Evolutionary conservation across 83 land plant species (phyloP).

Genomic region (Isoetes engelmannii): DNA sequence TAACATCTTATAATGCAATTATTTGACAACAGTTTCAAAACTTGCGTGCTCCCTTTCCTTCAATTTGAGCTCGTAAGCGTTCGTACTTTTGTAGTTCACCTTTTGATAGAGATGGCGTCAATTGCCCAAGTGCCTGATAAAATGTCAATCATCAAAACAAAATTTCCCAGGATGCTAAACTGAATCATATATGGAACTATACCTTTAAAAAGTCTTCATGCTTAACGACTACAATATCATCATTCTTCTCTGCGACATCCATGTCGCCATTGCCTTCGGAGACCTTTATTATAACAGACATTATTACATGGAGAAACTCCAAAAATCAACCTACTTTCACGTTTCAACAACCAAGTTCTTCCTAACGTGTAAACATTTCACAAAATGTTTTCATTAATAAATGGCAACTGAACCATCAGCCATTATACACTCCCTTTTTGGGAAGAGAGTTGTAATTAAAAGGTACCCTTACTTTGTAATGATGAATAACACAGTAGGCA

Average conservation of each 20-base stretch:
- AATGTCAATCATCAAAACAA: background rate
- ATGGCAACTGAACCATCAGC: slow-evolving; percentile 26
- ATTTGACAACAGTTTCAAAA: too few species aligned
- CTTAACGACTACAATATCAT: slow-evolving; percentile 56
- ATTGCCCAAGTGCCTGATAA: slow-evolving; percentile 56
- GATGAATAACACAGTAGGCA: too few species aligned
- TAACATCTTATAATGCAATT: too few species aligned
- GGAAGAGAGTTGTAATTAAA: too few species aligned
- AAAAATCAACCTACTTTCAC: slow-evolving; percentile 22
- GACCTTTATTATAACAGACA: slow-evolving; percentile 26
- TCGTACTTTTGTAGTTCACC: slow-evolving; percentile 73
- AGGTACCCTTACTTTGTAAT: too few species aligned
- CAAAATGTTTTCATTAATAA: background rate
- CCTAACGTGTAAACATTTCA: background rate
- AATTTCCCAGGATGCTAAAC: background rate
- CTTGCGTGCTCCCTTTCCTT: slow-evolving; percentile 36
- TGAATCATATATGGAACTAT: slow-evolving; percentile 2
- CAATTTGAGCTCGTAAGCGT: slow-evolving; percentile 54
- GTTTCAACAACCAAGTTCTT: slow-evolving; percentile 27
- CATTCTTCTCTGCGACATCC: slow-evolving; percentile 19
- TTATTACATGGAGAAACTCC: background rate
- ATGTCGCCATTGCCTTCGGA: slow-evolving; percentile 10
- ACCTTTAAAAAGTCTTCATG: slow-evolving; percentile 75
- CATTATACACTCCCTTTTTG: background rate
- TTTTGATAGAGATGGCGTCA: slow-evolving; percentile 78